phyloP scores from a whole-genome alignment of 768 basidiomycete species.

The Boletellus ananiceps region DNA sequence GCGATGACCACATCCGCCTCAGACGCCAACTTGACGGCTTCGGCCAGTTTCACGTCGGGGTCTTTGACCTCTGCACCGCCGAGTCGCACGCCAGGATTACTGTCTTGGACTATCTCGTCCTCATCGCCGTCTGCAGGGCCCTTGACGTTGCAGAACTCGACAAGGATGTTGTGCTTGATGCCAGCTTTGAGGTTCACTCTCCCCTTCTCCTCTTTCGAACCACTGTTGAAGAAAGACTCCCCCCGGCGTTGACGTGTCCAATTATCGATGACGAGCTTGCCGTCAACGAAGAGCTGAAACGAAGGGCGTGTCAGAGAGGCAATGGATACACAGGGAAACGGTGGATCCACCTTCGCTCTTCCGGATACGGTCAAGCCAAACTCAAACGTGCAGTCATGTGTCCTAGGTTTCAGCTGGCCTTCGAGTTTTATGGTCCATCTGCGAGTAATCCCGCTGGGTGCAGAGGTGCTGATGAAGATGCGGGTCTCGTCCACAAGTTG shows the following conservation, averaged over 20 bases:
- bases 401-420: conserved; percentile 55
- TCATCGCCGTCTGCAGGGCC: conserved; percentile 69
- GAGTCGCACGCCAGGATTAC: conserved; percentile 66
- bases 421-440: conserved; percentile 59
- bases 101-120: conserved; percentile 59
- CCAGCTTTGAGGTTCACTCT: conserved; percentile 50
- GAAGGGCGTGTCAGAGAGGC: background rate
- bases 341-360: conserved; percentile 50
- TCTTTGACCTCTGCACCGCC: conserved; percentile 67
- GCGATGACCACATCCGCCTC: conserved; percentile 72
- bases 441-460: conserved; percentile 54
- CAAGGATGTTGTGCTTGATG: conserved; percentile 49
- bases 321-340: background rate
- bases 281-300: conserved; percentile 59
- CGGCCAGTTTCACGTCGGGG: conserved; percentile 51
- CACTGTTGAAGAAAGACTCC: conserved; percentile 62
- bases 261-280: conserved; percentile 73
- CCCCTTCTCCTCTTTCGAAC: conserved; percentile 61
- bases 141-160: conserved; percentile 73
- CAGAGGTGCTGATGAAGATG: conserved; percentile 56
- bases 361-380: conserved; percentile 68
- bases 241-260: conserved; percentile 74
- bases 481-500: conserved; percentile 56
- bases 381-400: conserved; percentile 56
- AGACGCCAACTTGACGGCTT: conserved; percentile 61